Evolutionary conservation across 2,329 filamentous ascomycete genomes (phyloP), one percentile per base, ranked within the genome.

Genomic region (Colletotrichum acutatum): DNA sequence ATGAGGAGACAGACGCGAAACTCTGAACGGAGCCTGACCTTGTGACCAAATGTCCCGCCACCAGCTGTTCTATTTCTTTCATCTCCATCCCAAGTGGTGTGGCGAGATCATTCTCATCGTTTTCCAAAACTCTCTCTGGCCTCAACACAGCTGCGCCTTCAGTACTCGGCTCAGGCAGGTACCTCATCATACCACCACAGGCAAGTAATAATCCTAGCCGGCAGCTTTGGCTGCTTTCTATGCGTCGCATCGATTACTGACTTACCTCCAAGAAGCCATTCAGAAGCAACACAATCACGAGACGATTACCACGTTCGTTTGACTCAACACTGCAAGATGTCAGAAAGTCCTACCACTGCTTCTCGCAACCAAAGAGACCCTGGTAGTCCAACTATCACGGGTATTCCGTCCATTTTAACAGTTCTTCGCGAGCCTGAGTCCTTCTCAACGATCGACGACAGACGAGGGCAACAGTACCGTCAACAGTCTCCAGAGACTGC

Each of bases 1-100:
- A 73, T 66, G 60, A 71, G 49, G 71, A 73, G 56, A 66, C 71
- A 52, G 66, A 57, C 34, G 66, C 71, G 71, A 73, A 73, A 73
- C 66, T 60, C 52, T 61, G 42, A 30, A 52, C 34, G 34, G 46
- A 52, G 59, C 28, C 49, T 62, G 54, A 61, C 61, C 66, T 69
- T 57, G 67, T 73, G 66, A 69, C 56, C 56, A 52, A 42, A 26
- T 56, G 37, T 66, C 66, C 71, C 60, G 56, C 60, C 71, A 42
- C 71, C 34, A 61, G 56, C 37, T 61, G 34, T 22, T n/a, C 28
- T 64, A 59, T 49, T n/a, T 34, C 46, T 49, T 56, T 5, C 46
- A 52, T 53, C 24, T 24, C 62, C 69, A 59, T 58, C 42, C 49
- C 12, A 28, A 19, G 26, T 30, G 12, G 3, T 14, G 6, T 19